Conservation (phyloP, 2,329 filamentous ascomycete species). For the Dothiorella sarmentorum region DNA sequence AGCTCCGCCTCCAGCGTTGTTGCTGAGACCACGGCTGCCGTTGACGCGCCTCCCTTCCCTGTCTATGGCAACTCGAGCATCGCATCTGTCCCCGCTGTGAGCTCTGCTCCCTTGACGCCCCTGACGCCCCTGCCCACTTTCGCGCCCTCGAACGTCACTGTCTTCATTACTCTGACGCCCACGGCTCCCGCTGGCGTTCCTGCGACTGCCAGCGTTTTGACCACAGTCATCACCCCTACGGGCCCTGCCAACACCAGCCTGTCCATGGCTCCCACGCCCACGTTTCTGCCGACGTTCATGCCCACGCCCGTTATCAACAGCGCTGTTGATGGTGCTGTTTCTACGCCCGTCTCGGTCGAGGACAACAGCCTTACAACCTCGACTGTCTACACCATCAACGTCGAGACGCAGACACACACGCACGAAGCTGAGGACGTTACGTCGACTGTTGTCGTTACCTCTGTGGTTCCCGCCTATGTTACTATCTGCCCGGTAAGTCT, state of each 20-base stretch:
- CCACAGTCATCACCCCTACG: neutral
- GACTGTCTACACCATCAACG: slow-evolving; percentile 4
- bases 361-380: neutral
- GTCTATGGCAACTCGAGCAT: neutral
- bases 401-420: neutral
- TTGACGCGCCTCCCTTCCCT: neutral
- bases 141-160: slow-evolving; percentile 4
- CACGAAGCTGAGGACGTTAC: neutral
- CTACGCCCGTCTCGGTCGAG: neutral
- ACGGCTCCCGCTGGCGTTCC: neutral
- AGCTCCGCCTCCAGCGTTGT: slow-evolving; percentile 1
- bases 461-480: slow-evolving; percentile 3
- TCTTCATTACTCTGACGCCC: neutral
- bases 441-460: neutral
- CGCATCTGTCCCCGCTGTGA: neutral
- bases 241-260: slow-evolving; percentile 1
- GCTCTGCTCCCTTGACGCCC: neutral
- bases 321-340: neutral
- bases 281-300: neutral
- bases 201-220: neutral
- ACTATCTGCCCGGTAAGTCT: slow-evolving; percentile 10
- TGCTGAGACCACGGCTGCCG: neutral
- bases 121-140: neutral
- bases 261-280: slow-evolving; percentile 4
- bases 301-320: neutral